Evolutionary conservation across 331 rosid species (phyloP).

Genomic region (Dryas integrifolia): DNA sequence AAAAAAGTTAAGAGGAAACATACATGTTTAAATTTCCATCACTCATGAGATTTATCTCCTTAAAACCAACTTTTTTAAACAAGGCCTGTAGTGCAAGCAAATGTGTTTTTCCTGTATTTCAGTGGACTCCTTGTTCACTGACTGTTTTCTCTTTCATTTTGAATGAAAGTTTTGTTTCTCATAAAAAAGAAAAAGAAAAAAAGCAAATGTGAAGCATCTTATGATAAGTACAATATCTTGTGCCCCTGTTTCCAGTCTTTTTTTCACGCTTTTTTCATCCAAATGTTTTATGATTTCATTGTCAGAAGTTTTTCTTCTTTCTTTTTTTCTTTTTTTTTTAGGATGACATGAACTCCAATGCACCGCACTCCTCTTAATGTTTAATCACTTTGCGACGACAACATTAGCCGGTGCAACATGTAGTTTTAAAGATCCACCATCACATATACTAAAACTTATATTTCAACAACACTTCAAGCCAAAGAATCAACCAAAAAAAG

Average conservation of each 20-base stretch:
- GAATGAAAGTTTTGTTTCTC: no score
- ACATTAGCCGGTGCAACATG: not conserved
- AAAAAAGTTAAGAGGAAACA: not conserved
- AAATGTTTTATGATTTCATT: not conserved
- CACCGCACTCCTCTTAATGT: not conserved
- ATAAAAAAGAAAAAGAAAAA: no score
- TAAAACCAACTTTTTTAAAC: not conserved
- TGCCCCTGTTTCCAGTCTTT: not conserved
- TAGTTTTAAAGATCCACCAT: not conserved
- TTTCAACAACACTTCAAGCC: not conserved
- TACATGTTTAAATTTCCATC: not conserved
- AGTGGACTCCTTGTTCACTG: no score
- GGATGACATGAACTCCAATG: not conserved
- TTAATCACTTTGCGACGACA: not conserved
- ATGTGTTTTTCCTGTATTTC: no score
- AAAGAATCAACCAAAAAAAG: not conserved
- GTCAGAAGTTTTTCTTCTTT: not conserved
- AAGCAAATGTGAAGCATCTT: not conserved
- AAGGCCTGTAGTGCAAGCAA: not conserved
- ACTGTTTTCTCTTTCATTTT: no score
- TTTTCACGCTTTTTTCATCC: not conserved
- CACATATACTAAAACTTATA: not conserved
- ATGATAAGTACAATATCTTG: not conserved
- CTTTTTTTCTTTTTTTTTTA: not conserved
- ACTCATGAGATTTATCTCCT: not conserved